Evolutionary conservation across 2,329 filamentous ascomycete species (phyloP).

Genomic region (Colletotrichum tabaci): DNA sequence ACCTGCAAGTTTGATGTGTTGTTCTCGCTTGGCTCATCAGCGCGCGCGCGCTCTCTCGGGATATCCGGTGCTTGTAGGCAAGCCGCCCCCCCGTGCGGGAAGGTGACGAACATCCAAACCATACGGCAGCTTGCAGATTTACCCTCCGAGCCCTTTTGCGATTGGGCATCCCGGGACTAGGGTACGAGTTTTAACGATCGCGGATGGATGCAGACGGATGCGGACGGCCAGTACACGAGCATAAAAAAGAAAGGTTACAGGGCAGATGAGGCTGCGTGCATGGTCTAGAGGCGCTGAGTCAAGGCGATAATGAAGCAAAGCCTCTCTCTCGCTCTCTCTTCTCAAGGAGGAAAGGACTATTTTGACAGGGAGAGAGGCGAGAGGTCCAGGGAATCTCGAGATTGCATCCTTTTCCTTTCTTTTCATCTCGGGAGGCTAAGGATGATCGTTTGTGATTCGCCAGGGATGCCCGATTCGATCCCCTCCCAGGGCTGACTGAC

Average conservation of each 20-base stretch:
- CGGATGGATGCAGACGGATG: background rate
- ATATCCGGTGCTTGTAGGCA: background rate
- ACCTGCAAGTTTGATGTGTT: background rate
- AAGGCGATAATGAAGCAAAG: background rate
- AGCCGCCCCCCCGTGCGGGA: background rate
- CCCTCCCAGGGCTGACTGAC: background rate
- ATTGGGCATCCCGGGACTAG: background rate
- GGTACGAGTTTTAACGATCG: background rate
- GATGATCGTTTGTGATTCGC: background rate
- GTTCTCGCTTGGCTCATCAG: background rate
- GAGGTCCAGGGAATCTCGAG: background rate
- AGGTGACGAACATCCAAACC: background rate
- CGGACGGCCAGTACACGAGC: background rate
- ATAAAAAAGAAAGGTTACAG: background rate
- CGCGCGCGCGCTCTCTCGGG: no score
- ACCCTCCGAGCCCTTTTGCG: background rate
- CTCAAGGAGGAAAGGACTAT: background rate
- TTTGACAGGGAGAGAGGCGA: slow-evolving; percentile 1
- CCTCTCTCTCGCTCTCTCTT: background rate
- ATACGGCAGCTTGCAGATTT: background rate
- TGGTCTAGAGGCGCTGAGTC: background rate
- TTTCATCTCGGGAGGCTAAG: background rate
- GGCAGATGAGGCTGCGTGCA: background rate
- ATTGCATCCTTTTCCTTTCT: background rate
- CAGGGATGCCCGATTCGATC: background rate